Evolutionary conservation across 2,329 filamentous ascomycete genomes (phyloP).

Genomic region (Penicillium sp.): DNA sequence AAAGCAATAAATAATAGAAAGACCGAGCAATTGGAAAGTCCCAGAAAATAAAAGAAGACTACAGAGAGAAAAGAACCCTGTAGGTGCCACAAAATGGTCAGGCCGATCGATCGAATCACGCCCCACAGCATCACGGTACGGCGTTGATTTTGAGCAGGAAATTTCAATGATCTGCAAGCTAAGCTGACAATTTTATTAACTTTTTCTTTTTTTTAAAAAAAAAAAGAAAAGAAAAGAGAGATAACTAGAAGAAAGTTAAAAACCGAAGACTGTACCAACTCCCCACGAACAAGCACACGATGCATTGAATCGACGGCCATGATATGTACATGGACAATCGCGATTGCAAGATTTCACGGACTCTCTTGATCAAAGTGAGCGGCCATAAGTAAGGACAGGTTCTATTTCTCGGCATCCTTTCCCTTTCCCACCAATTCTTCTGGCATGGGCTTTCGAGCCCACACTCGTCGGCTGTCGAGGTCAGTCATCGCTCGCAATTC

Average conservation of each 20-base stretch:
- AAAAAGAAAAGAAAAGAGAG: too few species aligned
- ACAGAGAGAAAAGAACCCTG: too few species aligned
- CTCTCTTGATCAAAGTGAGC: background rate
- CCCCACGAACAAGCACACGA: too few species aligned
- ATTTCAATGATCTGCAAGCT: background rate
- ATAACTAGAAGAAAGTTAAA: too few species aligned
- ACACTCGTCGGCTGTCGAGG: conserved; percentile 14
- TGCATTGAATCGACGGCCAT: too few species aligned
- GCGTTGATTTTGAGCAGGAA: background rate
- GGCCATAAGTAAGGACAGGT: background rate
- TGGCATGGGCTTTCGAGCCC: conserved; percentile 18
- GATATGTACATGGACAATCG: too few species aligned
- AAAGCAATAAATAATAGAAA: background rate
- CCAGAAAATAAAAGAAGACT: too few species aligned
- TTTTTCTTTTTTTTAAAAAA: too few species aligned
- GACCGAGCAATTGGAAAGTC: too few species aligned
- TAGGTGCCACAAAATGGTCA: background rate
- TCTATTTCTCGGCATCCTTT: background rate
- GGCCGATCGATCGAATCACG: background rate
- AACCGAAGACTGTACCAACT: too few species aligned
- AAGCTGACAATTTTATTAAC: background rate
- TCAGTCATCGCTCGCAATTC: background rate
- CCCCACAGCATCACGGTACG: too few species aligned
- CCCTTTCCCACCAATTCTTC: background rate
- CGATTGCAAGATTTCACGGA: too few species aligned